Base-by-base conservation (phyloP, 345 rosid species). In the Linum usitatissimum region DNA sequence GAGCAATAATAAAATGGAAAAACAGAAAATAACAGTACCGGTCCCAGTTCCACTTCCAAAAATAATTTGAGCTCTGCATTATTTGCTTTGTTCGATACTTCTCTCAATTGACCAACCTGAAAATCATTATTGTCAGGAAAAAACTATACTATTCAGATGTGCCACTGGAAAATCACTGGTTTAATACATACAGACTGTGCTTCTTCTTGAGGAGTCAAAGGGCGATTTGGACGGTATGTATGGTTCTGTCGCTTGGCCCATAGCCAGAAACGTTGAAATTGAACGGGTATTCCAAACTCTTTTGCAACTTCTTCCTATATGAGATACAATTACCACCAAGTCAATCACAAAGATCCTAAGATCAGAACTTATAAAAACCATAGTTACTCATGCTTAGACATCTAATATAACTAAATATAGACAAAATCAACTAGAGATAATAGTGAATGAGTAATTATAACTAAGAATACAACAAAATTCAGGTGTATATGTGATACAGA, bases 191-290 rank as follows among this genome's bases (percentile, higher is more conserved):
- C 99, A 66, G 88, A 73, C 71, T 83, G 90, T 48, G 86, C 67
- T 77, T 93, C 99, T 72, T 93, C 97, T 61, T 65, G 77, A 48
- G 75, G 81, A 4, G 87, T 80, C 77, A 93, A 71, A 57, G 96
- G 97, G 60, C 91, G 81, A 73, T 83, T 80, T 53, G 95, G 95
- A 60, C 97, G 96, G 72, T 90, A 87, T 4, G 97, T 93, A 75
- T 90, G 96, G 68, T 93, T 93, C 70, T 86, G 90, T 30, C 99
- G 91, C 83, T 86, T 87, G 60, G 92, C 96, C 96, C 96, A 90
- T 21, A 93, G 79, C 99, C 99, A 93, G 75, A 87, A 93, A 28
- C 97, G 84, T 69, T 80, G 97, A 73, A 75, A 82, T 75, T 84
- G 95, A 40, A 87, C 90, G 10, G 91, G 91, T 62, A 87, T 66